Evolutionary conservation across 495 filamentous ascomycete species (phyloP).

Genomic region (Penicillium maclennaniae): DNA sequence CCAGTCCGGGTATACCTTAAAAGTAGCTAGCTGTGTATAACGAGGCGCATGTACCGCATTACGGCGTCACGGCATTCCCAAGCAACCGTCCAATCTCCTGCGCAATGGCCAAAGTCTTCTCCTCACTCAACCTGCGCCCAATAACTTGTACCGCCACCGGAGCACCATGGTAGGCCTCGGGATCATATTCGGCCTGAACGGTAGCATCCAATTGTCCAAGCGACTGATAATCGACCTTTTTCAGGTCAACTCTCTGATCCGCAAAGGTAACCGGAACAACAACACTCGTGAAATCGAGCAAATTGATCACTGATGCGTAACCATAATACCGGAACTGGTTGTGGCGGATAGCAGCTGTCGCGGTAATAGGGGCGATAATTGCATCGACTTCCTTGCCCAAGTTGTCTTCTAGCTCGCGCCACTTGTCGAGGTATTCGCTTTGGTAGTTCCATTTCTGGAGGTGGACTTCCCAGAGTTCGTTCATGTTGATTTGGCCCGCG

Average conservation of each 20-base stretch:
- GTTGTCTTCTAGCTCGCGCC: slow-evolving; percentile 27
- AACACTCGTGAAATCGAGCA: slow-evolving; percentile 41
- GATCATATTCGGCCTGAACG: slow-evolving; percentile 34
- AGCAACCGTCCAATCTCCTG: slow-evolving; percentile 13
- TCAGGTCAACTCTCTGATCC: slow-evolving; percentile 30
- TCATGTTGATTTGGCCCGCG: slow-evolving; percentile 21
- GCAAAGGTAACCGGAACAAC: slow-evolving; percentile 47
- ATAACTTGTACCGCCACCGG: slow-evolving; percentile 50
- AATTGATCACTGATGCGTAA: slow-evolving; percentile 38
- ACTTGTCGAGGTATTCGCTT: slow-evolving; percentile 33
- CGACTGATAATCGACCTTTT: slow-evolving; percentile 26
- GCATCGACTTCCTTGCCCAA: slow-evolving; percentile 33
- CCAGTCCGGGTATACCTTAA: not conserved
- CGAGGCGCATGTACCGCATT: not conserved
- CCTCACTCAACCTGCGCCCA: slow-evolving; percentile 44
- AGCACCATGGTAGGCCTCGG: slow-evolving; percentile 44
- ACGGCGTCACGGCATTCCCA: slow-evolving; percentile 6
- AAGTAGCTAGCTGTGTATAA: too few species aligned
- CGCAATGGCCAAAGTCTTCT: slow-evolving; percentile 42
- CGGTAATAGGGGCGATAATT: slow-evolving; percentile 51
- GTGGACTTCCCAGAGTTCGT: slow-evolving; percentile 33
- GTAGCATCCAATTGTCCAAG: slow-evolving; percentile 29
- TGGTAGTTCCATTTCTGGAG: slow-evolving; percentile 38
- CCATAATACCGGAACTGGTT: slow-evolving; percentile 34
- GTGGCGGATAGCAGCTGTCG: slow-evolving; percentile 33